Evolutionary conservation across 768 basidiomycete species (phyloP).

Genomic region (Podaxis sp.): DNA sequence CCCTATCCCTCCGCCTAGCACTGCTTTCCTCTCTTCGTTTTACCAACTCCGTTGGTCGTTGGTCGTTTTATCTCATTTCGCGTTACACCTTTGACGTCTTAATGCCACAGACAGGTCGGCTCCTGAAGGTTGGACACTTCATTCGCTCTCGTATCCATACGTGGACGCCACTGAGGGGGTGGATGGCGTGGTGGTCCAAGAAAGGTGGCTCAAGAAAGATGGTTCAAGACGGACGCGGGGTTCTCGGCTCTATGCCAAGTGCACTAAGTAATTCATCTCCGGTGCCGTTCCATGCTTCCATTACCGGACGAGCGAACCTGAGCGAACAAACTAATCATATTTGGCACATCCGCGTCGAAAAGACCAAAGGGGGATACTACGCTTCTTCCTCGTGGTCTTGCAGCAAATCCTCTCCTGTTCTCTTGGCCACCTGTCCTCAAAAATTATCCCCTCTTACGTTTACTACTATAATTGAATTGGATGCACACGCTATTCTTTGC

Average conservation of each 20-base stretch:
- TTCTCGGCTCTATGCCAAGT: not conserved
- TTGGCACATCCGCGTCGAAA: not conserved
- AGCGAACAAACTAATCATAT: not conserved
- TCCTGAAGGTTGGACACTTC: not conserved
- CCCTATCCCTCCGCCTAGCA: not conserved
- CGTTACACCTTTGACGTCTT: not conserved
- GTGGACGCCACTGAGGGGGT: not conserved
- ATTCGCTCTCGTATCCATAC: not conserved
- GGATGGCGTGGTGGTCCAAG: not conserved
- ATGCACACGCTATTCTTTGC: not conserved
- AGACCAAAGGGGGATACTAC: not conserved
- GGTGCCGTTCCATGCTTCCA: not conserved
- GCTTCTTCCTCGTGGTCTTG: not conserved
- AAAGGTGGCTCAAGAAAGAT: not conserved
- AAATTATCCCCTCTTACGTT: constrained; percentile 1
- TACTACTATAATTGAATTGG: constrained; percentile 4
- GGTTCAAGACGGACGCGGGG: not conserved
- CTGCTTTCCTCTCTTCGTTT: not conserved
- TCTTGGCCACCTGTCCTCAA: not conserved
- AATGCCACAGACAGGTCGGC: not conserved
- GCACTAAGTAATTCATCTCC: not conserved
- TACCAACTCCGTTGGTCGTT: not conserved
- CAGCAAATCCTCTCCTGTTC: not conserved
- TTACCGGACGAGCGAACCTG: not conserved
- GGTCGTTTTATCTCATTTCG: not conserved